These are phyloP conservation scores for Phyllosticta citriasiana DNA, from an alignment of 2,329 filamentous ascomycete species.

Conservation along the genomic window DNA sequence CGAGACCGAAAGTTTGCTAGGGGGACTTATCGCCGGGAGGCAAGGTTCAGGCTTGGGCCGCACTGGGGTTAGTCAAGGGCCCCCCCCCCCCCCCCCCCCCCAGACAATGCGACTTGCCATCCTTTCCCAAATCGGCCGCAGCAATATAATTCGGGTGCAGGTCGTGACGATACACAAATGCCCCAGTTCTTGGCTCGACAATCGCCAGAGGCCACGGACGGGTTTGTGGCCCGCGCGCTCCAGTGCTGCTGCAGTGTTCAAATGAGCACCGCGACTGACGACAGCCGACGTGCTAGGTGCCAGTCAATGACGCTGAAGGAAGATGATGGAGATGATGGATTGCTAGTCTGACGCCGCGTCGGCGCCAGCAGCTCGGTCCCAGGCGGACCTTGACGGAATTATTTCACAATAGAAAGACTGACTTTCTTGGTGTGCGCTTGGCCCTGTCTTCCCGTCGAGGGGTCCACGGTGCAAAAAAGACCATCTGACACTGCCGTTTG, in stretches of 20 bases:
- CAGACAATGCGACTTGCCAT: not conserved
- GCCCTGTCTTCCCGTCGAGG: not conserved
- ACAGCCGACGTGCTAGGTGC: not conserved
- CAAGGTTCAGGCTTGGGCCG: not conserved
- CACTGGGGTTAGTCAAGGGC: not conserved
- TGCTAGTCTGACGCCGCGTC: too few relatives aligned
- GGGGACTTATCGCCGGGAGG: not conserved
- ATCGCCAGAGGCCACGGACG: not conserved
- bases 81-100: too few relatives aligned
- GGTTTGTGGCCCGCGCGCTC: not conserved
- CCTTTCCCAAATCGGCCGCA: not conserved
- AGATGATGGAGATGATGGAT: not conserved
- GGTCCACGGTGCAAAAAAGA: too few relatives aligned
- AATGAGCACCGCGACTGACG: not conserved
- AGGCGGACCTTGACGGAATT: not conserved
- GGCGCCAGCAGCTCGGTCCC: not conserved
- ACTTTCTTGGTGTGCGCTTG: not conserved
- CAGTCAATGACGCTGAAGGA: not conserved
- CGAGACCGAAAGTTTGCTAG: not conserved
- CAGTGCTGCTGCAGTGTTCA: not conserved
- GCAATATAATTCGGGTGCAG: not conserved
- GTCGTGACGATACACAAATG: not conserved
- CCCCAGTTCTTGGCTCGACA: not conserved
- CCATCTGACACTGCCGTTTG: not conserved
- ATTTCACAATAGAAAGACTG: not conserved